Evolutionary conservation across 108 stramenopile species (phyloP).

Genomic region (Cylindrotheca fusiformis): DNA sequence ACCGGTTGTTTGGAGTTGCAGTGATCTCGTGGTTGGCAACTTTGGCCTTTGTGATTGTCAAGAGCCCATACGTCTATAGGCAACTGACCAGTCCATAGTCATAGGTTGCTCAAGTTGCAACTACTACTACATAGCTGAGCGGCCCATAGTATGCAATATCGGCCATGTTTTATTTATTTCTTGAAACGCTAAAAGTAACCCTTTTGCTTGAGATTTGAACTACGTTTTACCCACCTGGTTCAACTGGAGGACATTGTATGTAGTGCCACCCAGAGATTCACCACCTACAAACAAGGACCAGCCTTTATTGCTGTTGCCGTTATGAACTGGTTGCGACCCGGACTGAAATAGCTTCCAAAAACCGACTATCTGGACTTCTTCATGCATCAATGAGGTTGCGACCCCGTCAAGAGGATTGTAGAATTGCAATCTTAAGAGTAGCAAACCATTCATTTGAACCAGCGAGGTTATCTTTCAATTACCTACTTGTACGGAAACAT

Average conservation of each 20-base stretch:
- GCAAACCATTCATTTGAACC: too few relatives aligned
- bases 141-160: not conserved
- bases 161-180: not conserved
- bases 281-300: too few relatives aligned
- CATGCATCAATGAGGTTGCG: not conserved
- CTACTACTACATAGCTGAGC: too few relatives aligned
- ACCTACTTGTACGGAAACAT: not conserved
- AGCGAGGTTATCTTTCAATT: too few relatives aligned
- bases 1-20: conserved; percentile 2
- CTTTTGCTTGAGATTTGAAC: not conserved
- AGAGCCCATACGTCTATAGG: not conserved
- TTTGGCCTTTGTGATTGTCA: not conserved
- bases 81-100: not conserved
- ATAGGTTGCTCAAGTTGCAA: too few relatives aligned
- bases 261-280: too few relatives aligned
- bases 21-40: not conserved
- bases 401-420: too few relatives aligned
- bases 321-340: not conserved
- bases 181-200: not conserved
- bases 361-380: not conserved
- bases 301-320: too few relatives aligned
- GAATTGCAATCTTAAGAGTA: too few relatives aligned
- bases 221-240: not conserved
- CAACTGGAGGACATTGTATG: too few relatives aligned
- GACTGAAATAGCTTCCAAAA: not conserved